Conservation (phyloP, 73 alveolate species). For the Uronychia setigera region DNA sequence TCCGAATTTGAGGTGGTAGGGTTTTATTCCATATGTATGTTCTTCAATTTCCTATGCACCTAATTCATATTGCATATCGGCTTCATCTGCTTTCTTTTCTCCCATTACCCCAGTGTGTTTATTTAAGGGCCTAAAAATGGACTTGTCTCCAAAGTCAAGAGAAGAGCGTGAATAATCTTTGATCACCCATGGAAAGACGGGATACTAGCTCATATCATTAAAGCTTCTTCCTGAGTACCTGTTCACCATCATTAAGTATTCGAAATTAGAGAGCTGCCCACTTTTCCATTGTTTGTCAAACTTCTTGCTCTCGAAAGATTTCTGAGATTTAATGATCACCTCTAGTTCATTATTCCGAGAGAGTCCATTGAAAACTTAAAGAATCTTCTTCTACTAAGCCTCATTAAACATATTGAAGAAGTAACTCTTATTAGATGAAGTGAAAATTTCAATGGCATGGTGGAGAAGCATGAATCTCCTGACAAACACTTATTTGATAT, state of each 20-base stretch:
- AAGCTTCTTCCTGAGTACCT: slow-evolving; percentile 87
- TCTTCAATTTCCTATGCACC: slow-evolving; percentile 13
- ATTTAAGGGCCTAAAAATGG: slow-evolving; percentile 85
- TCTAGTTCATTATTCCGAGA: background rate
- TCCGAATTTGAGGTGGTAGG: slow-evolving; percentile 51
- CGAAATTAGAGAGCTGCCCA: slow-evolving; percentile 81
- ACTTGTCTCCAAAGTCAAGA: slow-evolving; percentile 43
- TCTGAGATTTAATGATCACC: slow-evolving; percentile 1
- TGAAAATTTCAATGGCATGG: slow-evolving; percentile 42
- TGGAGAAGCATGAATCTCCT: slow-evolving; percentile 40
- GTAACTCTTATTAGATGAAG: slow-evolving; percentile 28
- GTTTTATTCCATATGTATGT: slow-evolving; percentile 56
- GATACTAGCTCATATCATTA: slow-evolving; percentile 94
- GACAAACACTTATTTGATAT: slow-evolving; percentile 19
- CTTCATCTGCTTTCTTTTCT: slow-evolving; percentile 47
- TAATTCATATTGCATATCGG: slow-evolving; percentile 29
- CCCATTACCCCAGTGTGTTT: slow-evolving; percentile 77
- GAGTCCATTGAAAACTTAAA: background rate
- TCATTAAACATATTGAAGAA: slow-evolving; percentile 44
- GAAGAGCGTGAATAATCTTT: slow-evolving; percentile 61
- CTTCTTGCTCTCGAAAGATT: slow-evolving; percentile 58
- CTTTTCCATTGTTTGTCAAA: slow-evolving; percentile 71
- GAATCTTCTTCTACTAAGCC: slow-evolving; percentile 5
- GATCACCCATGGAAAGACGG: slow-evolving; percentile 97
- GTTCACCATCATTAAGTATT: slow-evolving; percentile 82